Conservation (phyloP, 2,329 filamentous ascomycete genomes). For the Fusarium falciforme region DNA sequence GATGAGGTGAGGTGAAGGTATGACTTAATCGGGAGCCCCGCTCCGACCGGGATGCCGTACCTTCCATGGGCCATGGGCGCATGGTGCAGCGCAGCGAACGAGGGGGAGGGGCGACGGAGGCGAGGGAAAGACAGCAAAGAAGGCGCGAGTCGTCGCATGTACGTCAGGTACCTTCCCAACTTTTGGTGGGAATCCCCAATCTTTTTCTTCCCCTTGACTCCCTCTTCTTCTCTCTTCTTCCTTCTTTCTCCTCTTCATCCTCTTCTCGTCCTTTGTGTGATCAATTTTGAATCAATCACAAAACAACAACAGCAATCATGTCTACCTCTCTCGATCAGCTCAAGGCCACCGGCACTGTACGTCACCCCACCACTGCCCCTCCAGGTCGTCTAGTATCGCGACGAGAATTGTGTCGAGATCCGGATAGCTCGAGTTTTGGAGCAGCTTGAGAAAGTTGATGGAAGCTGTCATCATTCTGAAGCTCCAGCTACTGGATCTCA, state of each 20-base stretch:
- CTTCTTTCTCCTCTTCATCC: slow-evolving; percentile 15
- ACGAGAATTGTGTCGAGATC: slow-evolving; percentile 7
- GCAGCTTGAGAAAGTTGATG: slow-evolving; percentile 8
- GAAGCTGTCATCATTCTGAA: not conserved
- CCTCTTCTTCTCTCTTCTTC: slow-evolving; percentile 15
- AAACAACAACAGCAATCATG: slow-evolving; percentile 64
- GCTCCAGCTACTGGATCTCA: not conserved
- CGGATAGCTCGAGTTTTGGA: slow-evolving; percentile 8
- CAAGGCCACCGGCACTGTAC: slow-evolving; percentile 95
- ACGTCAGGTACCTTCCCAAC: slow-evolving; percentile 39
- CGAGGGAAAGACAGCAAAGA: slow-evolving; percentile 31
- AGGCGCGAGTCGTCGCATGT: slow-evolving; percentile 32
- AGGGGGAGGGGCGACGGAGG: slow-evolving; percentile 39
- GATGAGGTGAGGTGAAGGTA: slow-evolving; percentile 35
- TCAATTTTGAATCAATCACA: slow-evolving; percentile 26
- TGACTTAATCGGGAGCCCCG: slow-evolving; percentile 36
- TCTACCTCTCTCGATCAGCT: slow-evolving; percentile 93
- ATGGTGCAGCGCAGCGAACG: slow-evolving; percentile 19
- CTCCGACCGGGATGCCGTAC: slow-evolving; percentile 27
- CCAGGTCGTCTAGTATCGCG: slow-evolving; percentile 38
- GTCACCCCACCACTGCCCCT: slow-evolving; percentile 58
- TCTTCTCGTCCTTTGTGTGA: slow-evolving; percentile 12
- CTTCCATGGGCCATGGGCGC: slow-evolving; percentile 20
- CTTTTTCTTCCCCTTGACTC: slow-evolving; percentile 29
- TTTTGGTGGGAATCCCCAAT: slow-evolving; percentile 34